Evolutionary conservation across 1,284 basidiomycete species (phyloP).

Genomic region (Cryptococcus sp.): DNA sequence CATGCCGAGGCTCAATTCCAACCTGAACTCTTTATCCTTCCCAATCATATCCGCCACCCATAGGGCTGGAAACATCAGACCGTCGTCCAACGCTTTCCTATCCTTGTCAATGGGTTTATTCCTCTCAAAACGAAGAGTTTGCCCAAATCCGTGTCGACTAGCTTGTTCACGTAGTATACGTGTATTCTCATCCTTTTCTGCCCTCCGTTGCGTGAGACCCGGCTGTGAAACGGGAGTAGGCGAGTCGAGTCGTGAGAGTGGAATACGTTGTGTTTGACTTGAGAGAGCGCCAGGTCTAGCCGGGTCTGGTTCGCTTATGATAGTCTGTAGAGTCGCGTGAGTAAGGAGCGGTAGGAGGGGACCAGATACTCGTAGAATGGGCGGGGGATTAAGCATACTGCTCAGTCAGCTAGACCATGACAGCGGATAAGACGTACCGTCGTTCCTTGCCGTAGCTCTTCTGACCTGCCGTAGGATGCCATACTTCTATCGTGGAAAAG

Average conservation of each 20-base stretch:
- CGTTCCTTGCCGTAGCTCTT: constrained; percentile 44
- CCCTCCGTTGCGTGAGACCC: constrained; percentile 3
- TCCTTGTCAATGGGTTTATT: constrained; percentile 13
- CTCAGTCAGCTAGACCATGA: constrained; percentile 5
- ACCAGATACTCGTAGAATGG: constrained; percentile 34
- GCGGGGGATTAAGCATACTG: constrained; percentile 40
- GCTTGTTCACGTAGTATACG: constrained; percentile 25
- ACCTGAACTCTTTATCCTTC: constrained; percentile 35
- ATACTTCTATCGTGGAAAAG: constrained; percentile 32
- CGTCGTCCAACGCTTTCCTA: constrained; percentile 22
- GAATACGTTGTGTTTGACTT: constrained; percentile 31
- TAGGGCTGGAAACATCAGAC: constrained; percentile 35
- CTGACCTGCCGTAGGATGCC: constrained; percentile 41
- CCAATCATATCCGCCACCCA: constrained; percentile 32
- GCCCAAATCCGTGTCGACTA: constrained; percentile 29
- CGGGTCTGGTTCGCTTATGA: constrained; percentile 6
- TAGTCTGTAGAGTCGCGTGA: constrained; percentile 17
- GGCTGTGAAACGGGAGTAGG: background rate
- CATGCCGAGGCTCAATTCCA: constrained; percentile 24
- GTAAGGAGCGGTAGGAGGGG: constrained; percentile 22
- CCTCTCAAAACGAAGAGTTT: constrained; percentile 25
- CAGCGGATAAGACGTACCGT: constrained; percentile 23
- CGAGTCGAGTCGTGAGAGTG: background rate
- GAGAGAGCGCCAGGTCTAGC: constrained; percentile 12
- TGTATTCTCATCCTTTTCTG: constrained; percentile 10